Evolutionary conservation across 192 early-diverging fungal species (phyloP), one percentile per base, ranked within the genome.

Genomic region (Pecoramyces ruminantium): DNA sequence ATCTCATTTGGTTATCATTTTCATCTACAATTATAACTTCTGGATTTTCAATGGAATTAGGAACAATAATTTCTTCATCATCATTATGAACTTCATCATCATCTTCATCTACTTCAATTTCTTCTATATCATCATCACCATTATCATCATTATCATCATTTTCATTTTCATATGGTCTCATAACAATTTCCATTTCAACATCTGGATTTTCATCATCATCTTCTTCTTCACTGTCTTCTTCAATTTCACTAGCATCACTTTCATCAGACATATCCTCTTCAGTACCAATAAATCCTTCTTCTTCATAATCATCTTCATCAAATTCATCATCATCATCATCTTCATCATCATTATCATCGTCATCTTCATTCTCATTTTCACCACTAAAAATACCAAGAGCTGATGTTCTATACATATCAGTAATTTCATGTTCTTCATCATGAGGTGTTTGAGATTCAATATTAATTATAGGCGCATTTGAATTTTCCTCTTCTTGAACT

Each of bases 371-470:
- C 25, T 89, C 92, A 77, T 90, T 89, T 16, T 80, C 79, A 29
- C 90, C 91, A 83, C 93, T 91, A 80, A 92, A 91, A 88, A 95
- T 92, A 29, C 93, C 93, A 13, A 96, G 88, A 2, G 94, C 89
- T 21, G 94, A 95, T 78, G 93, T 93, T 42, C 93, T 89, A 84
- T 94, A 95, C 9, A 95, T 84, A 81, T 95, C 92, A 28, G 93
- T 90, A 16, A 96, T 90, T 80, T 95, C 94, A 42, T 88, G 88
- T 81, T 91, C 91, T 79, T 86, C 87, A 28, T 90, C 88, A n/a
- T 79, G 42, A 38, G 79, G 80, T 3, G 80, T 28, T 28, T 29
- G 27, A 82, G 51, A n/a, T n/a, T 67, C 30, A 21, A 81, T 81
- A 25, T 42, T 78, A 6, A 77, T 30, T 17, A 21, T 27, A 3